Base-by-base conservation (phyloP, 2,329 filamentous ascomycete genomes). In the Cladophialophora bantiana region DNA sequence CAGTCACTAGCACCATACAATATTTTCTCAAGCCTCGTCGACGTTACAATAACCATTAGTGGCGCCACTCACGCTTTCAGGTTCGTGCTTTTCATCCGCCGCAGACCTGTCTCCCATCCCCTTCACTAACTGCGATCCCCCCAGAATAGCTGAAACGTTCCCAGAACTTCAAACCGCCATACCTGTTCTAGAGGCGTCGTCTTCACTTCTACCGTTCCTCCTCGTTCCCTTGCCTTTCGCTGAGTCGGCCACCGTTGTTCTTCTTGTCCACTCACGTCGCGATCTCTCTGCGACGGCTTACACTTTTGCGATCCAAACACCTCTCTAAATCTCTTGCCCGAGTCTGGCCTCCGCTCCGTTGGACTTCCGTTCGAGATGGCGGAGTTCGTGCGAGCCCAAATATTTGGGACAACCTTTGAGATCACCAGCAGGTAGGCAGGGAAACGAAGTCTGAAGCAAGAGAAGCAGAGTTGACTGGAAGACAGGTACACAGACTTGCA, bases 371-470 rank as follows among this genome's bases (percentile, higher is more conserved):
- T 48, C 36, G 89, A 78, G 80, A 98, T 99, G 95, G 95, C 95
- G 80, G 95, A 99, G 86, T 99, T 99, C 82, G 93, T 99, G 78
- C 92, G 95, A 83, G 94, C 94, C 79, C 94, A 98, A 87, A 98
- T 99, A 81, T 99, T 99, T 79, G 95, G 95, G 79, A 99, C 95
- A 70, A 98, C 95, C 75, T 99, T 99, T 79, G 95, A 99, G 88
- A 98, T 98, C 83, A 99, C 95, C 75, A 97, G 94, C 82, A 91
- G 95, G 93, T 97, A 88, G 45, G 45, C 66, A 52, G 15, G 48
- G 38, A 42, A 56, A 52, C 20, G 34, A 4, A 35, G 26, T 10
- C n/a, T 26, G 26, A 73, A 73, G 69, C 15, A 48, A 48, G 20
- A 64, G 38, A 62, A 55, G 31, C 42, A 60, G 63, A 70, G 65